Evolutionary conservation across 2,329 filamentous ascomycete genomes (phyloP), one percentile per base, ranked within the genome.

Genomic region (Claviceps sp.): DNA sequence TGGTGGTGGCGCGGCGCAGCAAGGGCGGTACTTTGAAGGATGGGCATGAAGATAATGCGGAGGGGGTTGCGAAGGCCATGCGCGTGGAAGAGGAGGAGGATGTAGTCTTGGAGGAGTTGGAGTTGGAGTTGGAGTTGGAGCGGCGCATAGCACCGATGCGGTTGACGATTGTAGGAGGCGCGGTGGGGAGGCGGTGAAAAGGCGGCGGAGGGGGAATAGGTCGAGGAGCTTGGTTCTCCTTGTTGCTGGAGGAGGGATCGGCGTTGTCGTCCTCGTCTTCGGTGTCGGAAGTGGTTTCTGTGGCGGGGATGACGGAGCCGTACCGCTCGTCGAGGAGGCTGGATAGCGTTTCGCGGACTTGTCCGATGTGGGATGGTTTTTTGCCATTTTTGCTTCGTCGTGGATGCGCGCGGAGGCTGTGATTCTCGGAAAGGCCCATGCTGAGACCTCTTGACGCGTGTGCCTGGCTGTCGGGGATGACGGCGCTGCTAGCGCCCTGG

Each of bases 321-420:
- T 70, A 59, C 16, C 80, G 77, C 44, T 86, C 81, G n/a, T 52
- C 51, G 16, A 95, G 82, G 10, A 96, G 76, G 65, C 85, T 87
- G 4, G 87, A 94, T 6, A 96, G 72, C 0, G 87, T 88, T 64
- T 91, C 81, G 52, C 89, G 82, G 56, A 96, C 85, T 61, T 96
- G 88, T 30, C 82, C 81, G 10, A 95, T 72, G 17, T 83, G 86
- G 5, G 84, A 75, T 0, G 89, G 88, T 60, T 83, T 89, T 65
- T 78, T 80, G 50, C 73, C 74, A 16, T 72, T 71, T 52, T 74
- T 76, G 24, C 80, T 83, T 44, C 85, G 80, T 49, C 85, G 81
- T 48, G 78, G 65, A 55, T 80, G 67, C n/a, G 80, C 75, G 7
- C 43, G 76, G 72, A 5, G 30, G 34, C 6, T 79, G 75, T 79